Evolutionary conservation across 345 rosid species (phyloP).

Genomic region (Microcos paniculata): DNA sequence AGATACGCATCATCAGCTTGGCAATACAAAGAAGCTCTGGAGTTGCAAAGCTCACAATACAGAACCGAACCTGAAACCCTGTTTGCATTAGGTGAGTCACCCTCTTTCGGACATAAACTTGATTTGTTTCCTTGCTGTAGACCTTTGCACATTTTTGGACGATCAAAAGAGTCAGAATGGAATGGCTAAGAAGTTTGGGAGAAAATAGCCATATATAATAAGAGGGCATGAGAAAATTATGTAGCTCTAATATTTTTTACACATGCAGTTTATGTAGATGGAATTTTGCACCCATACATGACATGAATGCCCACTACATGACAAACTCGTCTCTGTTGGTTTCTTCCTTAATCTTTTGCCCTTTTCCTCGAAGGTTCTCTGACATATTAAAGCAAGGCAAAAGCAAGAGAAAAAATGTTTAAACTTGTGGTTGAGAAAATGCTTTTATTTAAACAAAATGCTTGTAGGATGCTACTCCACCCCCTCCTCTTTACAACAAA

Average conservation of each 20-base stretch:
- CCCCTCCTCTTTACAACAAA: background rate
- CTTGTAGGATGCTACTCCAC: background rate
- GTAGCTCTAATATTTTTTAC: background rate
- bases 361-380: slow-evolving; percentile 1
- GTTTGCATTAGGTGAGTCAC: background rate
- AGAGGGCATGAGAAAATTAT: background rate
- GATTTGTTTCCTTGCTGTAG: slow-evolving; percentile 25
- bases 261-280: slow-evolving; percentile 5
- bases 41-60: slow-evolving; percentile 65
- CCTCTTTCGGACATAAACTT: slow-evolving; percentile 15
- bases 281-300: slow-evolving; percentile 15
- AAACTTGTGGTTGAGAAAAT: slow-evolving; percentile 36
- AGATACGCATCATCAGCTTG: slow-evolving; percentile 80
- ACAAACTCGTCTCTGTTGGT: slow-evolving; percentile 17
- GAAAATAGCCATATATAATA: background rate
- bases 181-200: slow-evolving; percentile 2
- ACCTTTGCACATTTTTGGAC: slow-evolving; percentile 58
- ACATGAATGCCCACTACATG: slow-evolving; percentile 24
- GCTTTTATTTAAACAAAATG: background rate
- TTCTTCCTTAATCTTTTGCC: background rate
- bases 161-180: background rate
- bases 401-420: background rate
- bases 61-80: slow-evolving; percentile 21
- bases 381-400: background rate
- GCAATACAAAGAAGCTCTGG: slow-evolving; percentile 61